Base-by-base conservation (phyloP, 2,329 filamentous ascomycete genomes). In the Achaetomium macrosporum region DNA sequence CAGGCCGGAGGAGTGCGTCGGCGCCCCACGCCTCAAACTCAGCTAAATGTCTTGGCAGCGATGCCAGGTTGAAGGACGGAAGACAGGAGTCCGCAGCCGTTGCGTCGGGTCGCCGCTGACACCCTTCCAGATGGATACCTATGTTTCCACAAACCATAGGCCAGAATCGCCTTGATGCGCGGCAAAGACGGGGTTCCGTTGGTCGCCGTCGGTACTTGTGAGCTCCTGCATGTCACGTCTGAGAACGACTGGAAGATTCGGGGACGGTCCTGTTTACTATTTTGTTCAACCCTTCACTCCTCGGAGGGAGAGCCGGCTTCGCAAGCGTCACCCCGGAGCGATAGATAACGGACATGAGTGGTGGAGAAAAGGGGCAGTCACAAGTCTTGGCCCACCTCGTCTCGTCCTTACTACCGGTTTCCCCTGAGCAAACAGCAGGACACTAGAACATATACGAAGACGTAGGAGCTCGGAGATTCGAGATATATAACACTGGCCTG, bases 261-360 rank as follows among this genome's bases (percentile, higher is more conserved):
- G 13, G 15, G 44, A 25, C 25, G 25, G 7, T 4, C 4, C 25
- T 4, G 25, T 25, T 25, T 25, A 25, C 25, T 25, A 25, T 25
- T 30, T 31, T 15, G 3, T 31, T 36, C n/a, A 17, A 17, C 11
- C n/a, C 33, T 7, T 25, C 25, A 25, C 25, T 25, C 25, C 25
- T 4, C 25, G 25, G 25, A 25, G 25, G 7, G 25, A 25, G 25
- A 25, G 25, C 25, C 7, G 25, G 25, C 25, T 25, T 25, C 7
- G n/a, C n/a, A n/a, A n/a, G n/a, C 25, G 29, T 5, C 5, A 42
- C 46, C 42, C n/a, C n/a, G n/a, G n/a, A n/a, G n/a, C n/a, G n/a
- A 51, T 46, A 51, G 42, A 46, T 37, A 25, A 4, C 36, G 19
- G 42, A 42, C 37, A 51, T 52, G 50, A 52, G 50, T 52, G 43